Base-by-base conservation (phyloP, 352 stramenopile species). In the Phytophthora parvispora region DNA sequence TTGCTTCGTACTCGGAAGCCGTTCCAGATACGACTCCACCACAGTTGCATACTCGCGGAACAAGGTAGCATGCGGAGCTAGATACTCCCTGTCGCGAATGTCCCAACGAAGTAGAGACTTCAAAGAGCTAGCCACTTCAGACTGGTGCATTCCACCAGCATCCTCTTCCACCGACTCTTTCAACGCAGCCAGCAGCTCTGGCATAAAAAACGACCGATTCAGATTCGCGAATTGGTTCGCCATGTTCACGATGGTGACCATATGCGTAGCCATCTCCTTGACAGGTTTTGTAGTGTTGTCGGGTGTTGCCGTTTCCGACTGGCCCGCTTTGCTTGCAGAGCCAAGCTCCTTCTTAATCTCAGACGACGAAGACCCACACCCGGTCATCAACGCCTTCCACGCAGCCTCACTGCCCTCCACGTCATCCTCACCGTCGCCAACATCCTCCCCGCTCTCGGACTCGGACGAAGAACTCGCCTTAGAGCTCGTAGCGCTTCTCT, bases 331-430 rank as follows among this genome's bases (percentile, higher is more conserved):
- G 53, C 18, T 31, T 24, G 16, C 38, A 10, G 18, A 20, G 10
- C 6, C 22, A 9, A 18, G 34, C 3, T 9, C 9, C 1, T 47
- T 25, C 8, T 31, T 25, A 24, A 12, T 42, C 6, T 27, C 15
- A 1, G 4, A 20, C 27, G 34, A 38, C n/a, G 24, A 6, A 7
- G 24, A 13, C 18, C 13, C 2, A 24, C n/a, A 8, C 5, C 16
- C 15, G 25, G 29, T 49, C 31, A 43, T 64, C 24, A 64, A 24
- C 5, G 57, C 13, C 25, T 49, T 64, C 47, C 31, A n/a, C 20
- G 60, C 45, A 52, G 45, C 45, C 54, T 64, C 54, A 22, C 50
- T 62, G 60, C 22, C 59, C 4, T 16, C 32, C 10, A 29, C 40
- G 16, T 51, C 25, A 40, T 40, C 24, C 18, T 16, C 25, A 38